Evolutionary conservation across 495 filamentous ascomycete species (phyloP).

Genomic region (Daldinia childiae): DNA sequence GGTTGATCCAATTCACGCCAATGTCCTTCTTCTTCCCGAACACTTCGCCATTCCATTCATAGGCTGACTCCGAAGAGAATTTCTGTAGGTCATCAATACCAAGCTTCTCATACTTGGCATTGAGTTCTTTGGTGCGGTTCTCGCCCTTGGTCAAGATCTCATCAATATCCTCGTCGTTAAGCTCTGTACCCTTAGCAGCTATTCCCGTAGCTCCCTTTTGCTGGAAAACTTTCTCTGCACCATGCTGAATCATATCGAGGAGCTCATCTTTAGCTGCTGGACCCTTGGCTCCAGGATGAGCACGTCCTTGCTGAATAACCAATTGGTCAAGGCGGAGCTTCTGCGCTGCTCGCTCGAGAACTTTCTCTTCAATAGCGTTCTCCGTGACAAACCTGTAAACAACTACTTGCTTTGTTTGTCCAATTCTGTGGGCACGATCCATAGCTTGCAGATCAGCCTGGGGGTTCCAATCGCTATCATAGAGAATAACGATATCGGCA

Average conservation of each 20-base stretch:
- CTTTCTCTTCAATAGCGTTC: conserved; percentile 98
- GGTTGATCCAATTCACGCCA: conserved; percentile 97
- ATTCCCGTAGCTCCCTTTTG: conserved; percentile 69
- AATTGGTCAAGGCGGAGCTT: conserved; percentile 97
- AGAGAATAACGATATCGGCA: conserved; percentile 97
- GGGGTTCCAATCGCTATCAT: conserved; percentile 99
- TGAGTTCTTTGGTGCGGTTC: conserved; percentile 86
- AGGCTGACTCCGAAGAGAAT: conserved; percentile 94
- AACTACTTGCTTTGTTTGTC: conserved; percentile 96
- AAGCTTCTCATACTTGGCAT: conserved; percentile 94
- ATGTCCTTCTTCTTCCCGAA: conserved; percentile 96
- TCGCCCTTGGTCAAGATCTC: conserved; percentile 86
- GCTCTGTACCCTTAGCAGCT: conserved; percentile 66
- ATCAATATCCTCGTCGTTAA: conserved; percentile 90
- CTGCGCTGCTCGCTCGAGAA: conserved; percentile 95
- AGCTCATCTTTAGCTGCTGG: conserved; percentile 94
- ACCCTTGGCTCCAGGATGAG: conserved; percentile 88
- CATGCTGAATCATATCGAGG: conserved; percentile 97
- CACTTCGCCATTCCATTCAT: conserved; percentile 98
- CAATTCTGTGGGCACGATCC: conserved; percentile 98
- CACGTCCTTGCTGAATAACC: conserved; percentile 98
- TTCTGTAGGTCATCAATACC: conserved; percentile 98
- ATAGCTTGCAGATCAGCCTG: conserved; percentile 98
- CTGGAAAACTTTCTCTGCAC: conserved; percentile 92
- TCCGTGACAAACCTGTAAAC: conserved; percentile 98